Base-by-base conservation (phyloP, 179 eudicot species). In the Beta macrorhiza region DNA sequence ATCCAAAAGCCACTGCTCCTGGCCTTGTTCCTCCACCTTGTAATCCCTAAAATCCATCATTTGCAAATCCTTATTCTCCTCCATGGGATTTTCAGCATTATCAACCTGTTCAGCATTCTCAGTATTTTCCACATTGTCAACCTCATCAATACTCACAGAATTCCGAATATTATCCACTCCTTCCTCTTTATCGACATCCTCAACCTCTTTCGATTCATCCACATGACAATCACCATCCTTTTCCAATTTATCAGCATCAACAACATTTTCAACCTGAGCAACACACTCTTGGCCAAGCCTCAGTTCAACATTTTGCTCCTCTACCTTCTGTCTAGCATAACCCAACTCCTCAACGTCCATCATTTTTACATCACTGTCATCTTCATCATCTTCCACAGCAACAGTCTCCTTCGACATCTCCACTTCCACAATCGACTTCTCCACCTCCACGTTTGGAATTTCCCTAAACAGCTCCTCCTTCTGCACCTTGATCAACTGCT, bases 401-500 rank as follows among this genome's bases (percentile, higher is more conserved):
- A 59, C 76, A 22, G 72, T 82, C 56, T 47, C 78, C 78, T 77
- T 72, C 57, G 20, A 55, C 29, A 3, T 56, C 9, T 56, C 68
- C 62, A 65, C 45, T 51, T 20, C 84, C 67, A 52, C 72, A 64
- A 61, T 77, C 19, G 53, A 7, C 15, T 16, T 51, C 5, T 14
- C 77, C 74, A 61, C 59, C 10, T 71, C 88, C 70, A 62, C 72
- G 76, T 47, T 52, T 5, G 72, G 67, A 73, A 79, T 76, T 49
- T 79, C 86, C 72, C 15, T 3, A 37, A 91, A 81, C 63, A 88
- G 8, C 25, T 72, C 86, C 76, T 77, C 87, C 62, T 73, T 89
- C 76, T 94, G 98, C 5, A 74, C 52, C 89, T 85, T 94, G 0
- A 96, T 89, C 89, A 91, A 83, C 74, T 72, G 86, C 90, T 92